These are phyloP conservation scores for Datura wrightii DNA, from an alignment of 257 asterid genomes.

Conservation along the genomic window DNA sequence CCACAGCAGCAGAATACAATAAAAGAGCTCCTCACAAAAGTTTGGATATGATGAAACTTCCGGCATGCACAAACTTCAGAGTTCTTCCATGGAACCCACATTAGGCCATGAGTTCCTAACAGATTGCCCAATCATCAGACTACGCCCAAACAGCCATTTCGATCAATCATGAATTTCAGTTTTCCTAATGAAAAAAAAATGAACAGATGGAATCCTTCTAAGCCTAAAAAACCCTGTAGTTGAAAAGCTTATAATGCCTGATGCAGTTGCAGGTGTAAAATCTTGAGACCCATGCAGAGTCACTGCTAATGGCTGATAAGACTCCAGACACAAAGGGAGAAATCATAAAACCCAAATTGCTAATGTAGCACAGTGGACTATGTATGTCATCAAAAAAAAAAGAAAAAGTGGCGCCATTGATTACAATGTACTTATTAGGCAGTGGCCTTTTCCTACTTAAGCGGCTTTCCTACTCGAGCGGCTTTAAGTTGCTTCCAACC, in stretches of 20 bases:
- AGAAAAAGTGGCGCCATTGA: background rate
- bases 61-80: constrained; percentile 18
- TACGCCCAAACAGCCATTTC: background rate
- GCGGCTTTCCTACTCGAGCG: background rate
- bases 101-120: background rate
- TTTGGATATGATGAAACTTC: background rate
- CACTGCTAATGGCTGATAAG: background rate
- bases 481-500: background rate
- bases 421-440: background rate
- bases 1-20: background rate
- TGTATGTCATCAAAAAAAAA: background rate
- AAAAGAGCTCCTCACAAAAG: constrained; percentile 16
- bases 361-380: background rate
- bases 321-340: background rate
- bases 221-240: background rate
- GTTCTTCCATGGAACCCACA: background rate
- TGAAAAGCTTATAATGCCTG: background rate
- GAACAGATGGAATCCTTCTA: background rate
- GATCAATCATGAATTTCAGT: constrained; percentile 12
- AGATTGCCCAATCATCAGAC: constrained; percentile 1
- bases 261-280: background rate
- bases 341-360: background rate
- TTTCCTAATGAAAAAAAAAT: background rate
- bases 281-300: background rate
- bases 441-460: background rate